Evolutionary conservation across 495 filamentous ascomycete genomes (phyloP), one percentile per base, ranked within the genome.

Genomic region (Penicillium silybi): DNA sequence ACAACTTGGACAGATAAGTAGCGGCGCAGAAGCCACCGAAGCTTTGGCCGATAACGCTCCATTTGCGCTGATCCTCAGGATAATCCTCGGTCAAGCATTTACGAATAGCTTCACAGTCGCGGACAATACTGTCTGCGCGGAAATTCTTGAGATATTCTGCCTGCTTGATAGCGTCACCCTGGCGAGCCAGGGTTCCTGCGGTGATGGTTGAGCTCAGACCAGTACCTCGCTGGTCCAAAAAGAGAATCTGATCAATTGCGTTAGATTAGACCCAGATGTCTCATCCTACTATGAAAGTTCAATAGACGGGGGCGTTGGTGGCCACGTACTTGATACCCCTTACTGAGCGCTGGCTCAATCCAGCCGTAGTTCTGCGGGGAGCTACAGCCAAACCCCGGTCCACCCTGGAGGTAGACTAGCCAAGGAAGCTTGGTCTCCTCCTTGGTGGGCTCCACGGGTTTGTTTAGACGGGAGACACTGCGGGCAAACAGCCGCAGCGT

Each of bases 11-110:
- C 9, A 97, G 76, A 67, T 96, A 97, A 22, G 85, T 87, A 15
- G 87, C 73, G 6, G 76, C 74, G 51, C 87, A 92, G 68, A 96
- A 96, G 1, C 92, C 93, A 26, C 93, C 92, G 63, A 93, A 97
- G 17, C 86, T 90, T 69, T 97, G 92, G 10, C 93, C 93, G 42
- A 95, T 82, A 27, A 89, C 75, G 38, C 73, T 84, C 92, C 93
- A 97, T 69, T 87, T 87, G 59, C 83, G 80, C 60, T 88, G 82
- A 15, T 85, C 82, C 17, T 77, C 72, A 0, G 88, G 85, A 41
- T 84, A 88, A 17, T 86, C 82, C 4, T 74, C 68, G 0, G 86
- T 92, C 52, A 97, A 71, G 25, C 74, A 83, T 46, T 83, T 75
- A 1, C 92, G 80, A 18, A 97, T 82, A 9, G 91, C 90, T 59